Percentiles rank a stretch among this genome's conserved stretches.
These are phyloP conservation scores for Kregervanrija pseudodelftensis DNA, from an alignment of 805 yeast genomes.

Conservation along the genomic window DNA sequence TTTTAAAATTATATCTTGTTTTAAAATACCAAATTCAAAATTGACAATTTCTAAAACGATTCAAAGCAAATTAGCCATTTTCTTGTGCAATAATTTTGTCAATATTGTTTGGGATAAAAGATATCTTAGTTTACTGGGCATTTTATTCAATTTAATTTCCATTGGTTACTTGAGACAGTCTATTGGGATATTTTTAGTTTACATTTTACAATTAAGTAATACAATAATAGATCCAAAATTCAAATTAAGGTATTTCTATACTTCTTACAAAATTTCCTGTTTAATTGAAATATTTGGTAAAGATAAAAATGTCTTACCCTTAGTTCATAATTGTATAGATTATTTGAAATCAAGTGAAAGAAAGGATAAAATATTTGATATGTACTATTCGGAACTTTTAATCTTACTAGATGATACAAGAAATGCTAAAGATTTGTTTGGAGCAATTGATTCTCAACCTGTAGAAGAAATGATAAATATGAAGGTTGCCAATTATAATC, in stretches of 20 bases:
- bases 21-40: conserved; percentile 11
- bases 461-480: conserved; percentile 8
- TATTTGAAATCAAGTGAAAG: conserved; percentile 3
- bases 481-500: conserved; percentile 1
- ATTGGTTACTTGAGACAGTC: conserved; percentile 21
- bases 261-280: conserved; percentile 15
- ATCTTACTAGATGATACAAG: background rate
- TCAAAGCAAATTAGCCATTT: conserved; percentile 15
- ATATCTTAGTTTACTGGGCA: conserved; percentile 16
- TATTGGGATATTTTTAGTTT: conserved; percentile 15
- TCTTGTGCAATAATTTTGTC: conserved; percentile 16
- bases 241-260: conserved; percentile 15
- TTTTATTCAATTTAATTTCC: conserved; percentile 20
- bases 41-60: conserved; percentile 8
- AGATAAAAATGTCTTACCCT: conserved; percentile 12
- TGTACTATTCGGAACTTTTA: conserved; percentile 8
- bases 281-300: conserved; percentile 16
- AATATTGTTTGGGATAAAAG: conserved; percentile 16
- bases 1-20: conserved; percentile 15
- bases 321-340: conserved; percentile 11
- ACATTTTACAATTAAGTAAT: conserved; percentile 12
- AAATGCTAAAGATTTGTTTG: conserved; percentile 8
- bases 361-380: conserved; percentile 11
- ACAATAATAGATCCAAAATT: conserved; percentile 15
- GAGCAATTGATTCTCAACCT: conserved; percentile 5